Base-by-base conservation (phyloP, 805 yeast species). In the Zygoascus flipseniorum region DNA sequence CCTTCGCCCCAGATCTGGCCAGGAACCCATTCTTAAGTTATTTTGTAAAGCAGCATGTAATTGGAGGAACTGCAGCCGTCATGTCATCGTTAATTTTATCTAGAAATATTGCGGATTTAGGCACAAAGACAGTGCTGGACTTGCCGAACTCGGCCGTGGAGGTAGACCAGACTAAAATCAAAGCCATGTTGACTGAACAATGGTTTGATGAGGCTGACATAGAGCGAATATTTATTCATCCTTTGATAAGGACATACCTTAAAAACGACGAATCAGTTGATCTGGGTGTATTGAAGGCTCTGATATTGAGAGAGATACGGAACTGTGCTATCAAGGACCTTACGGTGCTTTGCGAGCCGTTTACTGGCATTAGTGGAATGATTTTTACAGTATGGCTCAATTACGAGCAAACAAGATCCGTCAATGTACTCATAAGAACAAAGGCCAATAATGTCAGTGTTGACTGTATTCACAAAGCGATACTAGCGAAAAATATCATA, bases 381-480 rank as follows among this genome's bases (percentile, higher is more conserved):
- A 46, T 46, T 5, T 46, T 46, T 31, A 31, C 13, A 8, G 8
- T 46, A 2, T 26, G 31, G 49, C 23, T 46, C 9, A 13, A 10
- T 13, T 19, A 31, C 16, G 41, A 46, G 6, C 41, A 31, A 31
- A 31, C 11, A 16, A 3, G 49, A n/a, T 23, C 49, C 8, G 32
- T 55, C 13, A 43, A 52, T 42, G 56, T 47, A 42, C 50, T 56
- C 39, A 52, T 53, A 3, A 31, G 59, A 14, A 23, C 52, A 9
- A 42, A 50, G 51, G 61, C 59, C 16, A 53, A 51, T 28, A 58
- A 56, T 43, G 47, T 23, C 5, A 47, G 47, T 19, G 57, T 54
- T 3, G 61, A 58, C 45, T 52, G 52, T 28, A 31, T 58, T 18
- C 54, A 52, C 44, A 50, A 48, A 53, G 43, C 53, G 32, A 20